These are phyloP conservation scores for Gillenia trifoliata DNA, from an alignment of 306 rosid species.

Conservation along the genomic window DNA sequence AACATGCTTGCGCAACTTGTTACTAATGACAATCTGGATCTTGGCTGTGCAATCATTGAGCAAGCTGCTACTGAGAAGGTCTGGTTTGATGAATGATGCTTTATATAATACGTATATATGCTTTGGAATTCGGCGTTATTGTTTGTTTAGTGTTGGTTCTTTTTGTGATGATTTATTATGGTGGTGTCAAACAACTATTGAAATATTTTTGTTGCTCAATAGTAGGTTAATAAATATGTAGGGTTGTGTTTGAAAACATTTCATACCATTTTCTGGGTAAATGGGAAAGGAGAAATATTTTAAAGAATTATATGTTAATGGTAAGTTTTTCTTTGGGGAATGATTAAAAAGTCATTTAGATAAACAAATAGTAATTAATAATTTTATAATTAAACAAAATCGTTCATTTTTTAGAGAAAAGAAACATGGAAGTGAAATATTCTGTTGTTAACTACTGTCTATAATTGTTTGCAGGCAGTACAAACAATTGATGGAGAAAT, in stretches of 20 bases:
- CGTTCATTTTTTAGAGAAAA: neutral
- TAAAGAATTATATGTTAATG: neutral
- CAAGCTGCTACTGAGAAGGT: conserved; percentile 99
- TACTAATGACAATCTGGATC: conserved; percentile 97
- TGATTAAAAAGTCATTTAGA: neutral
- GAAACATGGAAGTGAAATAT: neutral
- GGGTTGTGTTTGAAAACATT: neutral
- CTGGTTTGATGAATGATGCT: conserved; percentile 20
- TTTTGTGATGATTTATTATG: neutral
- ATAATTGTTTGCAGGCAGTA: conserved; percentile 56
- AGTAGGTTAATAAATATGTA: neutral
- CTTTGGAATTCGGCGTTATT: neutral
- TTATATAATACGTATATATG: neutral
- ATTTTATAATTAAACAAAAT: neutral
- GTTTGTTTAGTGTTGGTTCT: neutral
- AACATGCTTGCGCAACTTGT: conserved; percentile 92
- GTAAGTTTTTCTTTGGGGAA: neutral
- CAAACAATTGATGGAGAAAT: conserved; percentile 83
- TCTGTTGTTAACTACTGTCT: neutral
- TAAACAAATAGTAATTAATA: neutral
- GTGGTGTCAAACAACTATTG: neutral
- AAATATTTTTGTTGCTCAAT: neutral
- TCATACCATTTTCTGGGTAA: neutral
- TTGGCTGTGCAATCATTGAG: conserved; percentile 95
- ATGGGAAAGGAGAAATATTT: neutral